phyloP scores from a whole-genome alignment of 495 filamentous ascomycete genomes.

The Choiromyces venosus region DNA sequence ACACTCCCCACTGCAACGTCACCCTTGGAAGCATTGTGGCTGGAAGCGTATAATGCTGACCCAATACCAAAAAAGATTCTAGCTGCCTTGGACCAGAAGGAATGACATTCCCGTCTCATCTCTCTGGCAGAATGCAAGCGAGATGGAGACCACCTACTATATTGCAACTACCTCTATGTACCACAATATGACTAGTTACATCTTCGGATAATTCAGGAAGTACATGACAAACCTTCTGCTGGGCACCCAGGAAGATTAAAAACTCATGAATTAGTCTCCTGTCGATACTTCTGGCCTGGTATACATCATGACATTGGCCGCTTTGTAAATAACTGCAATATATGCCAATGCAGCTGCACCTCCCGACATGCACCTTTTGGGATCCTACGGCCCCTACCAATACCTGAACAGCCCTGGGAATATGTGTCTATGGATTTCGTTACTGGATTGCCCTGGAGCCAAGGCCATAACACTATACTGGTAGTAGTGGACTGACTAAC shows the following conservation, averaged over 20 bases:
- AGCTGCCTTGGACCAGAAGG: neutral
- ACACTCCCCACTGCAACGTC: no score
- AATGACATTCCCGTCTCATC: neutral
- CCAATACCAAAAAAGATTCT: neutral
- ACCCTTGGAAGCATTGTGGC: no score
- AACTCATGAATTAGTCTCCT: no score
- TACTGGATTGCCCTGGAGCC: slow-evolving; percentile 10
- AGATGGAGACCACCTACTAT: neutral
- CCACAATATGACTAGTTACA: no score
- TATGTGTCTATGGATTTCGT: slow-evolving; percentile 40
- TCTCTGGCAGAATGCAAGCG: neutral
- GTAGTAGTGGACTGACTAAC: slow-evolving; percentile 30
- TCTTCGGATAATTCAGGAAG: no score
- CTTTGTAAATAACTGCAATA: no score
- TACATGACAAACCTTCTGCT: no score
- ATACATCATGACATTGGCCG: neutral
- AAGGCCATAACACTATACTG: slow-evolving; percentile 29
- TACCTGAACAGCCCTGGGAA: slow-evolving; percentile 26
- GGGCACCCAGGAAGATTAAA: slow-evolving; percentile 12
- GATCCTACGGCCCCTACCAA: slow-evolving; percentile 24
- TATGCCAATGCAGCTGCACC: neutral
- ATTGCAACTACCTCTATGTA: no score
- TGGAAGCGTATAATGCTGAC: neutral
- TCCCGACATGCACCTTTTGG: slow-evolving; percentile 8
- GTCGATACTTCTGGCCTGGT: slow-evolving; percentile 1